Evolutionary conservation across 345 rosid genomes (phyloP), one percentile per base, ranked within the genome.

Genomic region (Linum trigynum): DNA sequence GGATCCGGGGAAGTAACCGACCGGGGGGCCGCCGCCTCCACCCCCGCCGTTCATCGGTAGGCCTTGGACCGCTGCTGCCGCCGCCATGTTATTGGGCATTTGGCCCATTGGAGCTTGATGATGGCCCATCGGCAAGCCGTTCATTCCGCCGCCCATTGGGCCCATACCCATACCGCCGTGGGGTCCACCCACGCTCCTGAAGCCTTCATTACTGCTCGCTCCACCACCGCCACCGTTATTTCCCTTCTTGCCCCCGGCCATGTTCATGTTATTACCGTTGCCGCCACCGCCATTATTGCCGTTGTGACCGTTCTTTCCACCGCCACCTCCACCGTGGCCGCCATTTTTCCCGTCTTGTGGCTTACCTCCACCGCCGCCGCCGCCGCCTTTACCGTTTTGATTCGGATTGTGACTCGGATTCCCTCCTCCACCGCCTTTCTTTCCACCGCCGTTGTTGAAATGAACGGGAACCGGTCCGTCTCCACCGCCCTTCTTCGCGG

Each of bases 61-160:
- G 16, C 98, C 98, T 69, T 84, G 95, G 39, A 85, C 96, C 0
- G 98, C 91, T 4, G 83, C 82, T 0, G 53, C 53, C 53, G 83
- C 82, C 2, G 53, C 53, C 53, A 48, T 48, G 61, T 82, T 60
- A 62, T 65, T 78, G 17, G 76, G 72, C 82, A 77, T 72, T 57
- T 68, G 78, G 65, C 77, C 79, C 75, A 81, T 71, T 5, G 76
- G 66, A 56, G 69, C 67, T 14, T 69, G 71, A 7, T 83, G 84
- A 67, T 73, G 88, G 63, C 77, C 85, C 79, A 73, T 74, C 0
- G 86, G 78, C 45, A 81, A 74, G 61, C 55, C 32, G 32, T 23
- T 41, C 66, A 74, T 32, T 35, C 64, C 68, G 12, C 83, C 68
- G n/a, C 83, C 71, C 82, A 80, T 72, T 64, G 61, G 80, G 65